Evolutionary conservation across 768 basidiomycete species (phyloP).

Genomic region (Trametes meyenii): DNA sequence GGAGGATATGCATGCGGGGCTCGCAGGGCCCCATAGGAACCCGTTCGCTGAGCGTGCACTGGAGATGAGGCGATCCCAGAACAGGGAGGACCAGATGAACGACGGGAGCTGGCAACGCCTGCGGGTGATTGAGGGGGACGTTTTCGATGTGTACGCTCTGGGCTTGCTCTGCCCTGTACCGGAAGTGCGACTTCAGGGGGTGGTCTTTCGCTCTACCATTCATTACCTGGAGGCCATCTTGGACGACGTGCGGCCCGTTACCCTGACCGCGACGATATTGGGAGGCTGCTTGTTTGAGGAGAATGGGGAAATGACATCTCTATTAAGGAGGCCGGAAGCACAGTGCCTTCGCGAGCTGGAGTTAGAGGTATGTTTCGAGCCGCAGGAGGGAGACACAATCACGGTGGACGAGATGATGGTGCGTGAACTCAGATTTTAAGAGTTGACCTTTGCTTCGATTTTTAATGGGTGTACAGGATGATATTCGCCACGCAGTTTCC

Average conservation of each 20-base stretch:
- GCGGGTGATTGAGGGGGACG: slow-evolving; percentile 7
- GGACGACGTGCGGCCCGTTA: slow-evolving; percentile 1
- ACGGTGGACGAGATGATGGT: not conserved
- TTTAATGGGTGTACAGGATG: not conserved
- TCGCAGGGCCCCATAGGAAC: not conserved
- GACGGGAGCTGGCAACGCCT: slow-evolving; percentile 10
- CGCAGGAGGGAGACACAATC: not conserved
- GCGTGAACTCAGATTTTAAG: not conserved
- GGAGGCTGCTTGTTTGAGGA: not conserved
- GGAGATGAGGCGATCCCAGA: not conserved
- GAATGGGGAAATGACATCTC: not conserved
- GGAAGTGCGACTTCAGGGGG: slow-evolving; percentile 1
- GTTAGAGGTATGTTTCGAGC: slow-evolving; percentile 3
- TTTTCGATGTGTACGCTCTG: slow-evolving; percentile 8
- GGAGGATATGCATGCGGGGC: not conserved
- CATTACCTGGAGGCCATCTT: slow-evolving; percentile 1
- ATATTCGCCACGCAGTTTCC: not conserved
- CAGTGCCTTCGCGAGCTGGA: slow-evolving; percentile 2
- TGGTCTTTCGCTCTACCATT: not conserved
- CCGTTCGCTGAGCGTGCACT: not conserved
- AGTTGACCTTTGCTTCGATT: not conserved
- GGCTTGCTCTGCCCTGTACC: slow-evolving; percentile 15
- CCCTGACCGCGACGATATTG: not conserved
- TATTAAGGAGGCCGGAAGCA: not conserved
- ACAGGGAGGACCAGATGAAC: slow-evolving; percentile 5